These are phyloP conservation scores for Jaminaea rosea DNA, from an alignment of 1,284 basidiomycete genomes.

Conservation along the genomic window DNA sequence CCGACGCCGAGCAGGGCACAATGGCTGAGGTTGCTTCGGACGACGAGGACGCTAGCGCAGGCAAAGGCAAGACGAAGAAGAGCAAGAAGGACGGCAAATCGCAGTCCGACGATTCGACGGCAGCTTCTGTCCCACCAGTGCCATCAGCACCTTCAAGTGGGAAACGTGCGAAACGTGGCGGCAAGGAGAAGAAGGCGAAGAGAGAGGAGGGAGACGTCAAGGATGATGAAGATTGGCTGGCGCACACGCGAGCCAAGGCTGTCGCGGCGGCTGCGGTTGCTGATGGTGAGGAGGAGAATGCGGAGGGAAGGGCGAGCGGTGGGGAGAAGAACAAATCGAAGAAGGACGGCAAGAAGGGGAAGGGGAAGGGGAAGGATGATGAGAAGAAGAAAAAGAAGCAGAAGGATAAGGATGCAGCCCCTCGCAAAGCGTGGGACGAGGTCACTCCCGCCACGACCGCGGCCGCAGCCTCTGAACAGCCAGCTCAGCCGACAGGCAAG, in stretches of 20 bases:
- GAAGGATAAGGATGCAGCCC: background rate
- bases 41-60: background rate
- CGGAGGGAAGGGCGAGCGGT: background rate
- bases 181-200: too few relatives aligned
- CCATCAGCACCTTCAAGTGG: too few relatives aligned
- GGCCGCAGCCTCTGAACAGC: background rate
- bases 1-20: background rate
- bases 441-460: background rate
- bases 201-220: too few relatives aligned
- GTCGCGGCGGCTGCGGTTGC: background rate
- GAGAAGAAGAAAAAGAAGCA: background rate
- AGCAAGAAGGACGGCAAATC: background rate
- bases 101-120: background rate
- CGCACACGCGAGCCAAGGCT: background rate
- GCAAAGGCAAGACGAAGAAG: background rate
- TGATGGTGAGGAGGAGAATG: background rate
- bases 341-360: background rate
- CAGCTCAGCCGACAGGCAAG: background rate
- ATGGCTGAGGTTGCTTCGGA: background rate
- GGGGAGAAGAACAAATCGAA: background rate
- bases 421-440: background rate
- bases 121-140: too few relatives aligned
- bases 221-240: background rate
- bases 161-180: too few relatives aligned
- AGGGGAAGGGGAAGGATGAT: background rate